These are phyloP conservation scores for Fusarium hainanense DNA, from an alignment of 2,329 filamentous ascomycete genomes.

Conservation along the genomic window DNA sequence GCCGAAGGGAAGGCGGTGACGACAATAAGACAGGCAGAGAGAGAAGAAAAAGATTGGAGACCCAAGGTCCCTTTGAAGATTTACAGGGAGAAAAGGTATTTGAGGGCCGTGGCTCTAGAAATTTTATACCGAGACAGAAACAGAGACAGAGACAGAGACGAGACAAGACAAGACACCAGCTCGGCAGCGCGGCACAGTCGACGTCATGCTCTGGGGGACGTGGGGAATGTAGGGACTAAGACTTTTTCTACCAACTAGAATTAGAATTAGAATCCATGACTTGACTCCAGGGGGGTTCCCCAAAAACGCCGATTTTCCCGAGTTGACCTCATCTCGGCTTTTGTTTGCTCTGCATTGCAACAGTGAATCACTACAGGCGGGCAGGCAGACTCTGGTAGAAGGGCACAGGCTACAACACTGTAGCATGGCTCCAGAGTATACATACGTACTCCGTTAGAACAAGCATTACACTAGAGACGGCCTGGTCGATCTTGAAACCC, in stretches of 20 bases:
- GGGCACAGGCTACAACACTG: not conserved
- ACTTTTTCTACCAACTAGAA: not conserved
- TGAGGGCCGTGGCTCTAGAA: conserved; percentile 31
- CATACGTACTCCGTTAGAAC: not conserved
- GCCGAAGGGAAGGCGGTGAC: conserved; percentile 31
- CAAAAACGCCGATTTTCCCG: conserved; percentile 45
- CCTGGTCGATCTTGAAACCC: conserved; percentile 27
- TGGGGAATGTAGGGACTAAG: conserved; percentile 38
- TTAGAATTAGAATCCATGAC: not conserved
- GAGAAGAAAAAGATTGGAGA: not conserved
- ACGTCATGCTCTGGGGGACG: conserved; percentile 41
- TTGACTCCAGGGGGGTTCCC: not conserved
- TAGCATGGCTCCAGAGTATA: not conserved
- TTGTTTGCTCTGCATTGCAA: conserved; percentile 8
- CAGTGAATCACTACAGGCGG: not conserved
- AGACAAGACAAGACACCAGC: conserved; percentile 27
- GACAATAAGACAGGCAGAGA: not conserved
- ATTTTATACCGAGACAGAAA: not conserved
- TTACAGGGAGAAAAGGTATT: not conserved
- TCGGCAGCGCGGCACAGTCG: conserved; percentile 45
- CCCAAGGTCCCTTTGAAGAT: conserved; percentile 13
- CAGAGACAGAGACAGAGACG: conserved; percentile 22
- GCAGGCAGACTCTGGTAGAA: not conserved
- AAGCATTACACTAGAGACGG: conserved; percentile 15
- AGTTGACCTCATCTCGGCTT: conserved; percentile 27